Evolutionary conservation across 768 basidiomycete genomes (phyloP).

Genomic region (Omphalotus guepiniiformis): DNA sequence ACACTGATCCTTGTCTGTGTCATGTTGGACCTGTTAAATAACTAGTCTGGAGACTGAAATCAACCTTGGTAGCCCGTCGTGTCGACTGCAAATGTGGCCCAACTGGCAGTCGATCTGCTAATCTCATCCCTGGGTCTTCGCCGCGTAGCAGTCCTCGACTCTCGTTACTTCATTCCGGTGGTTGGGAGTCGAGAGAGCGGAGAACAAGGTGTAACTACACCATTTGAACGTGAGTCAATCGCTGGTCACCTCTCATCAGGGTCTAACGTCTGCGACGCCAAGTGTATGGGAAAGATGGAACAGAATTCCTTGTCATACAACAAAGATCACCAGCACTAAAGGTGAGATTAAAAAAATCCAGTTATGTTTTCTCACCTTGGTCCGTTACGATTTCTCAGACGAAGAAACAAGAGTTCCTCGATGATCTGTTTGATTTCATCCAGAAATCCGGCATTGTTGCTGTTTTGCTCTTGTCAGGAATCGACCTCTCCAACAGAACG

Average conservation of each 20-base stretch:
- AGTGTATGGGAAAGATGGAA: conserved; percentile 62
- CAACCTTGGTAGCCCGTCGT: conserved; percentile 53
- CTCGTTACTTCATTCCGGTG: conserved; percentile 62
- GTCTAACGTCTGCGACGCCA: conserved; percentile 4
- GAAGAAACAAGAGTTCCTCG: conserved; percentile 64
- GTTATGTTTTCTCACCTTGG: conserved; percentile 5
- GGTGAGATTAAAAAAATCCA: conserved; percentile 30
- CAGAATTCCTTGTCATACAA: conserved; percentile 60
- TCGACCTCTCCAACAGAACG: conserved; percentile 70
- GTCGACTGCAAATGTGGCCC: conserved; percentile 78
- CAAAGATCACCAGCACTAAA: conserved; percentile 79
- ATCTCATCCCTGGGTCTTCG: conserved; percentile 60
- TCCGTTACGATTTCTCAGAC: conserved; percentile 43
- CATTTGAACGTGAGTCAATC: conserved; percentile 64
- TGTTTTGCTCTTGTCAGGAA: conserved; percentile 65
- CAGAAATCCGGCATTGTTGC: conserved; percentile 42
- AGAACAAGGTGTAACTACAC: conserved; percentile 58
- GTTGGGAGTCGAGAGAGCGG: conserved; percentile 67
- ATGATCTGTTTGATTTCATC: conserved; percentile 55
- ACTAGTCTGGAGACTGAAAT: conserved; percentile 9
- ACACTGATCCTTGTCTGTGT: conserved; percentile 42
- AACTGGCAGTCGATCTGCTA: conserved; percentile 72
- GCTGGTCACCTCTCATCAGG: neutral
- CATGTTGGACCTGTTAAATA: conserved; percentile 3
- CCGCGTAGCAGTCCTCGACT: conserved; percentile 60